These are phyloP conservation scores for Cladophialophora yegresii DNA, from an alignment of 2,329 filamentous ascomycete species.

Conservation along the genomic window DNA sequence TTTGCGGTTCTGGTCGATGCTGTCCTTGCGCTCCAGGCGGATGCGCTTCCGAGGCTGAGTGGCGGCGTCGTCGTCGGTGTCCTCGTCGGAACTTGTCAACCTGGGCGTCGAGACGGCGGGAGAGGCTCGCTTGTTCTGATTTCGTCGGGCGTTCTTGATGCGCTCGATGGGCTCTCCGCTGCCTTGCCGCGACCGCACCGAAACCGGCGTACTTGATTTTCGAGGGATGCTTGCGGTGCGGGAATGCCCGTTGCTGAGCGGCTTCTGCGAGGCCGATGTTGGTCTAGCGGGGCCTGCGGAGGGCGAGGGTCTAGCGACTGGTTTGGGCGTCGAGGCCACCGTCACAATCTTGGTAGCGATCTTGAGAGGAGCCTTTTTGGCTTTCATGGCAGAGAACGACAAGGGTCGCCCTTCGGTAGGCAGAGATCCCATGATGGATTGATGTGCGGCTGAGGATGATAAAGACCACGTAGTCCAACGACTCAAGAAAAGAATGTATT, in stretches of 20 bases:
- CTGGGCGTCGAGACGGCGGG: slow-evolving; percentile 34
- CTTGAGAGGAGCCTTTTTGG: slow-evolving; percentile 31
- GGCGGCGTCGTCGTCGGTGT: slow-evolving; percentile 37
- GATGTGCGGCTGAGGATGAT: not conserved
- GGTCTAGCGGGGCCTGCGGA: not conserved
- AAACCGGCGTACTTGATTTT: slow-evolving; percentile 32
- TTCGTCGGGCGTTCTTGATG: slow-evolving; percentile 28
- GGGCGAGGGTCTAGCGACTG: slow-evolving; percentile 11
- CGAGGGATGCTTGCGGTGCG: slow-evolving; percentile 21
- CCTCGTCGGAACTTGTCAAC: slow-evolving; percentile 39
- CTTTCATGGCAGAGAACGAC: slow-evolving; percentile 31
- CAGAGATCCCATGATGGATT: slow-evolving; percentile 22
- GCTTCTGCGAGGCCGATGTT: slow-evolving; percentile 7
- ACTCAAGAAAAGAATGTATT: not conserved
- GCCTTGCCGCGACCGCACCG: slow-evolving; percentile 29
- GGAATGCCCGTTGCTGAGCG: slow-evolving; percentile 19
- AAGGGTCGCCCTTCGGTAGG: slow-evolving; percentile 27
- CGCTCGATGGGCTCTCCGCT: slow-evolving; percentile 34
- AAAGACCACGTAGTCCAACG: not conserved
- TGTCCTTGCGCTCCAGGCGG: slow-evolving; percentile 45
- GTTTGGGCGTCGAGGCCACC: slow-evolving; percentile 17
- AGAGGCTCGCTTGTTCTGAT: slow-evolving; percentile 32
- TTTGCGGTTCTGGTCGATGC: slow-evolving; percentile 48
- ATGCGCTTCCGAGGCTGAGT: slow-evolving; percentile 43
- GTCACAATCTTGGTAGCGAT: slow-evolving; percentile 32